Percentiles rank a stretch among this genome's conserved stretches.
These are phyloP conservation scores for Spongospora subterranea DNA, from an alignment of 208 protist species.

Conservation along the genomic window DNA sequence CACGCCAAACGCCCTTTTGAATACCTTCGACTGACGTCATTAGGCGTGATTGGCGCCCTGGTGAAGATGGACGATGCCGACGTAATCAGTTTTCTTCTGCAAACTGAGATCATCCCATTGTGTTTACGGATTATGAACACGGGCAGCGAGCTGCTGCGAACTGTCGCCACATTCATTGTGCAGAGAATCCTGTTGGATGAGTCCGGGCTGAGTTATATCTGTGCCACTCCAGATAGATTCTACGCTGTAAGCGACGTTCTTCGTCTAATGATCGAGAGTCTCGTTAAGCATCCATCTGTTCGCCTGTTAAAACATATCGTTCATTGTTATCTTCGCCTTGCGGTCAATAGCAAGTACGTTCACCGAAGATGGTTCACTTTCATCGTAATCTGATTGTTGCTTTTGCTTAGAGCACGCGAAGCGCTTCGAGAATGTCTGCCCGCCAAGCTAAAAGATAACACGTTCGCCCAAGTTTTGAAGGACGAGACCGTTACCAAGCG, in stretches of 20 bases:
- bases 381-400: background rate
- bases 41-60: slow-evolving; percentile 93
- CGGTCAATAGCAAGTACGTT: slow-evolving; percentile 87
- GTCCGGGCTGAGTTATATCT: slow-evolving; percentile 94
- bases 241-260: slow-evolving; percentile 92
- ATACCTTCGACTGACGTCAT: slow-evolving; percentile 93
- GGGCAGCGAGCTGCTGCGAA: slow-evolving; percentile 94
- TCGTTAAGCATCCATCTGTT: slow-evolving; percentile 86
- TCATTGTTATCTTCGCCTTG: slow-evolving; percentile 95
- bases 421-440: slow-evolving; percentile 81
- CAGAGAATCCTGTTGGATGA: slow-evolving; percentile 98
- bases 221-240: slow-evolving; percentile 90
- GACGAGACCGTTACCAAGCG: slow-evolving; percentile 75
- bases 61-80: slow-evolving; percentile 81
- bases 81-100: slow-evolving; percentile 95
- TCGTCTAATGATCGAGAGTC: slow-evolving; percentile 84
- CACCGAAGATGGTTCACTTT: background rate
- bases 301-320: slow-evolving; percentile 97
- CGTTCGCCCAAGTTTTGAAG: slow-evolving; percentile 75
- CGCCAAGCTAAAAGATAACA: slow-evolving; percentile 76
- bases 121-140: slow-evolving; percentile 96
- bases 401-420: slow-evolving; percentile 77
- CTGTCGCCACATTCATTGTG: slow-evolving; percentile 98
- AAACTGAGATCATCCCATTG: slow-evolving; percentile 98
- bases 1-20: slow-evolving; percentile 90